Conservation (phyloP, 176 grass and related monocot genomes). For the Chrysopogon serrulatus region DNA sequence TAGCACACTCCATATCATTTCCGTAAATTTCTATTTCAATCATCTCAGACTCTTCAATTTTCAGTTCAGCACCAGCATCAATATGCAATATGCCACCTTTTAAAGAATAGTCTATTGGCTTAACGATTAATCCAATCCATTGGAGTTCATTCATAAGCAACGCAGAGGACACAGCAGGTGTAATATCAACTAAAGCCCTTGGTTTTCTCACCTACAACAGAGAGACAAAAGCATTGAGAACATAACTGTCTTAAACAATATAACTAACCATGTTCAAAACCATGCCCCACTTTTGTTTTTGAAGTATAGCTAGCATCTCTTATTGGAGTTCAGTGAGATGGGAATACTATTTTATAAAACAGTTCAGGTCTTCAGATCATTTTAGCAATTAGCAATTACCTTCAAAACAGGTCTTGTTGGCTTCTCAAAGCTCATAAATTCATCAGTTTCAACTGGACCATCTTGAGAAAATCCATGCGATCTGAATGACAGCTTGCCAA, state of each 20-base stretch:
- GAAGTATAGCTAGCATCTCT: not conserved
- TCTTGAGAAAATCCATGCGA: constrained; percentile 98
- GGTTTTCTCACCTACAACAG: constrained; percentile 80
- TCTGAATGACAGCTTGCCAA: constrained; percentile 93
- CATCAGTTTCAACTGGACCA: constrained; percentile 79
- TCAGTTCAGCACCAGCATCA: constrained; percentile 86
- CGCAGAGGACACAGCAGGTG: constrained; percentile 76
- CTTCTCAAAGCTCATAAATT: constrained; percentile 98
- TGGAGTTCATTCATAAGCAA: constrained; percentile 98
- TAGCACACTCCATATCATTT: constrained; percentile 20
- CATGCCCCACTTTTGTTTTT: not conserved
- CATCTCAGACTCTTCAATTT: constrained; percentile 79
- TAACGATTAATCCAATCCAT: constrained; percentile 95
- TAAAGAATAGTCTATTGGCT: constrained; percentile 88
- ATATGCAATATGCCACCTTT: constrained; percentile 88
- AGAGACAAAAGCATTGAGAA: not conserved
- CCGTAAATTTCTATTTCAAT: constrained; percentile 85
- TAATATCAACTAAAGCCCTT: constrained; percentile 92
- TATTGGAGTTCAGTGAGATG: not conserved
- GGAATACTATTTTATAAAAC: not conserved
- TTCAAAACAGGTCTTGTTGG: constrained; percentile 95
- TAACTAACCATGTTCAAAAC: not conserved
- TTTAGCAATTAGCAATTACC: constrained; percentile 39
- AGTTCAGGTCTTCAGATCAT: not conserved
- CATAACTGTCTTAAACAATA: not conserved